phyloP scores from a whole-genome alignment of 495 filamentous ascomycete genomes.

The Penicillium bialowiezense region DNA sequence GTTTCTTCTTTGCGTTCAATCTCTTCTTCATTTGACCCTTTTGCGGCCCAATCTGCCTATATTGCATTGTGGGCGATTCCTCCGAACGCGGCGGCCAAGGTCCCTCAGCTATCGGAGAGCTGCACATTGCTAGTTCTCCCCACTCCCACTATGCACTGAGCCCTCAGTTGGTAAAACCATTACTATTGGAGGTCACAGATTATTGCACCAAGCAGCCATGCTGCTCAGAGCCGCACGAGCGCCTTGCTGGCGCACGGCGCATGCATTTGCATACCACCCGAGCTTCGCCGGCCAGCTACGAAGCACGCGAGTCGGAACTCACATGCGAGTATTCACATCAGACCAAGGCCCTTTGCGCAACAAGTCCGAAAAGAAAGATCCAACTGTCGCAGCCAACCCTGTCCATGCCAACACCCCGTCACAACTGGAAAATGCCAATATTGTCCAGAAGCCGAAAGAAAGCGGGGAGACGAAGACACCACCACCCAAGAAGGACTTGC shows the following conservation, averaged over 20 bases:
- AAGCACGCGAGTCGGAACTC: constrained; percentile 24
- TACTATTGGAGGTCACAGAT: neutral
- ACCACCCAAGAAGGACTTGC: constrained; percentile 48
- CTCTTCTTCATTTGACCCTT: neutral
- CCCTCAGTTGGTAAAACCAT: neutral
- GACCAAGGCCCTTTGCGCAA: constrained; percentile 14
- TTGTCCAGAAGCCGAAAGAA: constrained; percentile 19
- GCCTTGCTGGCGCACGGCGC: constrained; percentile 39
- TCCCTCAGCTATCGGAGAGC: constrained; percentile 23
- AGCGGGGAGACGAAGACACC: constrained; percentile 26
- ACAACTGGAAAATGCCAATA: constrained; percentile 17
- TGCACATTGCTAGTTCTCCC: constrained; percentile 12
- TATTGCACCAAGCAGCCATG: constrained; percentile 27
- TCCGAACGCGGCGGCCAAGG: constrained; percentile 41
- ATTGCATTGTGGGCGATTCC: constrained; percentile 17
- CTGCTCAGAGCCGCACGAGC: constrained; percentile 44
- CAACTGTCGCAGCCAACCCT: constrained; percentile 9
- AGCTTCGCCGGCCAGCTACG: constrained; percentile 28
- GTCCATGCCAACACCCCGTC: constrained; percentile 12
- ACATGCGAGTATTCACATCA: constrained; percentile 31
- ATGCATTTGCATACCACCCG: constrained; percentile 21
- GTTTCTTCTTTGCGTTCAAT: neutral
- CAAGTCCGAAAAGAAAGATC: constrained; percentile 15
- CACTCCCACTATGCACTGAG: constrained; percentile 30
- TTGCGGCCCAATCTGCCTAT: neutral